Conservation (phyloP, 1,139 yeast genomes). For the Zygosaccharomyces sapae region DNA sequence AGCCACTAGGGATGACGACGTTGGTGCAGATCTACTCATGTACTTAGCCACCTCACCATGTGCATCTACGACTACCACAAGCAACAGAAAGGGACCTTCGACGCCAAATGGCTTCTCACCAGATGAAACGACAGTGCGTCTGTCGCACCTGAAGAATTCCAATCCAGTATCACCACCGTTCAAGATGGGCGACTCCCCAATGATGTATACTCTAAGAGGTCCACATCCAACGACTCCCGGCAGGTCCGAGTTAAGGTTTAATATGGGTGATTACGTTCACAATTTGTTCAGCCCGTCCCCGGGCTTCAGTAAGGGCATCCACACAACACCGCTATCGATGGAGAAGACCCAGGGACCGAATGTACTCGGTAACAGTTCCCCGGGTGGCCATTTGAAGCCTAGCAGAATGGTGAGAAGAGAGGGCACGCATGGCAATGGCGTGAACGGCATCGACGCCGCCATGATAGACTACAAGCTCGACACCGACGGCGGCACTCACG, state of each 20-base stretch:
- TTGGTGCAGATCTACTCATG: conserved; percentile 37
- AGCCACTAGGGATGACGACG: conserved; percentile 17
- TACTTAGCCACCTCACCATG: conserved; percentile 37
- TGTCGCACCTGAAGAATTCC: conserved; percentile 29
- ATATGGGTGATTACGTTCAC: conserved; percentile 37
- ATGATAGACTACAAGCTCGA: too few relatives aligned
- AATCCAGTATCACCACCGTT: conserved; percentile 34
- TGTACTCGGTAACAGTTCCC: conserved; percentile 1
- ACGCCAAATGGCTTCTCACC: conserved; percentile 3
- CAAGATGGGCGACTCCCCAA: conserved; percentile 34
- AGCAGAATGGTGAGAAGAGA: not conserved
- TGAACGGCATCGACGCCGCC: too few relatives aligned
- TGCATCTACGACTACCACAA: conserved; percentile 15
- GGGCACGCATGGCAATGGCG: not conserved
- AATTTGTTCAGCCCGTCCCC: conserved; percentile 38
- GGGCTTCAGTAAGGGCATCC: conserved; percentile 17
- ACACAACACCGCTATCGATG: conserved; percentile 3
- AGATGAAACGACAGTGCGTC: conserved; percentile 27
- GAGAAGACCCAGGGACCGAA: not conserved
- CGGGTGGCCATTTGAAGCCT: conserved; percentile 4
- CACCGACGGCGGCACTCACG: too few relatives aligned
- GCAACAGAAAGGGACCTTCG: not conserved
- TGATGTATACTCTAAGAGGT: conserved; percentile 22
- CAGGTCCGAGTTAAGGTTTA: conserved; percentile 19
- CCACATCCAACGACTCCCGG: conserved; percentile 6